Percentiles rank a stretch among this genome's conserved stretches.
These are phyloP conservation scores for Prunella vulgaris DNA, from an alignment of 257 asterid species.

Conservation along the genomic window DNA sequence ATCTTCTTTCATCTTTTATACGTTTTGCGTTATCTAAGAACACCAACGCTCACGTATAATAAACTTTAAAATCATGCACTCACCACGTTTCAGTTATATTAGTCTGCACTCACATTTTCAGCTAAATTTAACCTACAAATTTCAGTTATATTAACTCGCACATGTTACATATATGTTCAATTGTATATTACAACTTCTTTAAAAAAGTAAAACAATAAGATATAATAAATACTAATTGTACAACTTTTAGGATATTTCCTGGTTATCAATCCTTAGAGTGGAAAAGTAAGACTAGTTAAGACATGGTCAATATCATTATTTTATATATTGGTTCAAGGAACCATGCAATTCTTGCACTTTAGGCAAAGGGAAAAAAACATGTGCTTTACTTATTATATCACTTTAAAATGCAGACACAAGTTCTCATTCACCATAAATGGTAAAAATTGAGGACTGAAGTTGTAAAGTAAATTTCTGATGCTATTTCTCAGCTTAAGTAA, in stretches of 20 bases:
- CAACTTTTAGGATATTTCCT: not conserved
- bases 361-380: slow-evolving; percentile 29
- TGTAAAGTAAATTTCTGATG: not conserved
- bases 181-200: too few species aligned
- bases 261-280: slow-evolving; percentile 10
- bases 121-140: too few species aligned
- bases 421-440: slow-evolving; percentile 7
- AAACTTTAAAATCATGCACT: too few species aligned
- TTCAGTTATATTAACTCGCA: too few species aligned
- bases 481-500: slow-evolving; percentile 1
- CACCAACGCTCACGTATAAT: too few species aligned
- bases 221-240: too few species aligned
- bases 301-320: slow-evolving; percentile 22
- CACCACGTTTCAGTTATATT: too few species aligned
- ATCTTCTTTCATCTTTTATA: too few species aligned
- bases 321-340: slow-evolving; percentile 21
- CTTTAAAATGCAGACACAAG: slow-evolving; percentile 12
- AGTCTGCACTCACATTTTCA: too few species aligned
- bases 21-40: too few species aligned
- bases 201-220: not conserved
- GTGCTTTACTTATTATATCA: not conserved
- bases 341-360: slow-evolving; percentile 41
- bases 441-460: not conserved
- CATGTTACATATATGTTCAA: too few species aligned
- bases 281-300: slow-evolving; percentile 16